Conservation (phyloP, 2,329 filamentous ascomycete species). For the Colletotrichum tanaceti region DNA sequence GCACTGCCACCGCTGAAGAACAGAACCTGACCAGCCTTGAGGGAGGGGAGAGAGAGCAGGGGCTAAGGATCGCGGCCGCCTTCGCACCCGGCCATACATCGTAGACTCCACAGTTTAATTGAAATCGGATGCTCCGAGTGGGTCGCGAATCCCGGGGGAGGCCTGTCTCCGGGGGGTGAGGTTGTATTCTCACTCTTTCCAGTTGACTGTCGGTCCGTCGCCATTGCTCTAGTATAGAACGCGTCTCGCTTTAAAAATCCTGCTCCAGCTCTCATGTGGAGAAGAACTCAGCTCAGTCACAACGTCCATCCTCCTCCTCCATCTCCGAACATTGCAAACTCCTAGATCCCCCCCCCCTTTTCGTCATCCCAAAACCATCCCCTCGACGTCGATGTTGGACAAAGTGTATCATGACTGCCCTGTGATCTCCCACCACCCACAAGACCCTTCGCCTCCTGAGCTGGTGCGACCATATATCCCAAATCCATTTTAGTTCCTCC, state of each 20-base stretch:
- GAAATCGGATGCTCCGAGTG: slow-evolving; percentile 19
- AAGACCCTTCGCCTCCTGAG: not conserved
- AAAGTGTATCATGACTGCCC: slow-evolving; percentile 21
- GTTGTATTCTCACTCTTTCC: not conserved
- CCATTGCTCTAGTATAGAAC: not conserved
- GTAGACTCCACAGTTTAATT: slow-evolving; percentile 21
- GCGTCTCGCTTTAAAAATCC: not conserved
- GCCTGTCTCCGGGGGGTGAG: slow-evolving; percentile 4
- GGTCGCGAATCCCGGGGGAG: slow-evolving; percentile 3
- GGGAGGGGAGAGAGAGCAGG: not conserved
- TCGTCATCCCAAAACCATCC: slow-evolving; percentile 27
- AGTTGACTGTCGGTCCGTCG: not conserved
- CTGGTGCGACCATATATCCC: slow-evolving; percentile 2
- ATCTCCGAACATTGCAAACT: not conserved
- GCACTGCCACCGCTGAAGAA: slow-evolving; percentile 31
- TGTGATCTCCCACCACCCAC: not conserved
- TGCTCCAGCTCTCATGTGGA: no score
- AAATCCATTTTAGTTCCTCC: not conserved
- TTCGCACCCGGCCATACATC: no score
- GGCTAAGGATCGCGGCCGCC: not conserved
- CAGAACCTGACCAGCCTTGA: not conserved
- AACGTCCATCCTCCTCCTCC: no score
- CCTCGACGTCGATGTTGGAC: slow-evolving; percentile 35
- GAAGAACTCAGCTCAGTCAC: not conserved
- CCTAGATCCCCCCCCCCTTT: not conserved